These are phyloP conservation scores for Ceratobasidium sp. DNA, from an alignment of 1,284 basidiomycete genomes.

Conservation along the genomic window DNA sequence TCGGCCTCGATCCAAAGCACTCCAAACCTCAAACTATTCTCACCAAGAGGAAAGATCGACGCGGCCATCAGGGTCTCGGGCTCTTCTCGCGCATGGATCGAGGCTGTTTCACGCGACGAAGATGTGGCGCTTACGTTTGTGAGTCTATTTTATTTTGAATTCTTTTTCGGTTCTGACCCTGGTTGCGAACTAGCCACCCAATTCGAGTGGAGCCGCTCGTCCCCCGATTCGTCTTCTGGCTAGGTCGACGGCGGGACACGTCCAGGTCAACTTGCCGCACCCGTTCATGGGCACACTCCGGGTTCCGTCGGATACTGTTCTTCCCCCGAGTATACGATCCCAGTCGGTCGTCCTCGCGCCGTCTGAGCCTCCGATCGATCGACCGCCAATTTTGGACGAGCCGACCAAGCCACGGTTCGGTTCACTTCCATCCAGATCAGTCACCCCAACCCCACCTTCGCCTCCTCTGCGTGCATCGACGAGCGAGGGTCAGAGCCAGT, in stretches of 20 bases:
- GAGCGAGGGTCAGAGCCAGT: too few relatives aligned
- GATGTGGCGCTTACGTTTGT: slow-evolving; percentile 31
- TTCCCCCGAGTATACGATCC: slow-evolving; percentile 17
- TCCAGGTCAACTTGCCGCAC: slow-evolving; percentile 4
- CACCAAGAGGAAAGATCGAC: slow-evolving; percentile 31
- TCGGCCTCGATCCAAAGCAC: neutral
- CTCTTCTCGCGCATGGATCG: slow-evolving; percentile 23
- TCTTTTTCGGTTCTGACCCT: neutral
- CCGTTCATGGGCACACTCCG: slow-evolving; percentile 22
- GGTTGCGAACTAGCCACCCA: slow-evolving; percentile 11
- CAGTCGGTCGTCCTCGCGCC: slow-evolving; percentile 15
- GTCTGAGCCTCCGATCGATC: slow-evolving; percentile 20
- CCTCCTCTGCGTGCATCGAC: neutral
- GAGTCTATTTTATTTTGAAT: slow-evolving; percentile 3
- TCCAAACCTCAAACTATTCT: slow-evolving; percentile 19
- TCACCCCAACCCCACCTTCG: neutral
- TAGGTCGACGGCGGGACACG: slow-evolving; percentile 11
- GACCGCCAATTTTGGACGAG: slow-evolving; percentile 22
- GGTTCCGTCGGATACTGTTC: slow-evolving; percentile 7
- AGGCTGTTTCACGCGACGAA: slow-evolving; percentile 21
- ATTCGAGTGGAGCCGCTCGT: slow-evolving; percentile 3
- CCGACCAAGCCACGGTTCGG: neutral
- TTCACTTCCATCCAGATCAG: neutral
- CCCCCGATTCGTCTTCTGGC: slow-evolving; percentile 18
- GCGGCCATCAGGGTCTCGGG: slow-evolving; percentile 31